phyloP scores from a whole-genome alignment of 805 yeast species.

The Candida boidinii region DNA sequence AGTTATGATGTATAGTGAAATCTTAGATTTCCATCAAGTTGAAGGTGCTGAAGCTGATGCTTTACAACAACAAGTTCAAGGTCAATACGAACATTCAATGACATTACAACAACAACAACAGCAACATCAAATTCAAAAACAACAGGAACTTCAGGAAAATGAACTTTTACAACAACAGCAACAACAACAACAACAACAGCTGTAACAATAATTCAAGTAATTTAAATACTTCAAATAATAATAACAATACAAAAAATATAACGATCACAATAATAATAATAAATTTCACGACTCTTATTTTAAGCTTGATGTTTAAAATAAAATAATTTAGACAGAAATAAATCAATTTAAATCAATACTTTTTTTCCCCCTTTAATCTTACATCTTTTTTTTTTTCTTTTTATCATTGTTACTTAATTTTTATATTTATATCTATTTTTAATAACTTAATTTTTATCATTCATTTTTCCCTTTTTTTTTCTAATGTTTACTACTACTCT shows the following conservation, averaged over 20 bases:
- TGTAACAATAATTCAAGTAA: background rate
- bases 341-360: too few species aligned
- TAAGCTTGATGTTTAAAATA: background rate
- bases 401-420: background rate
- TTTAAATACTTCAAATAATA: background rate
- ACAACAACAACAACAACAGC: constrained; percentile 4
- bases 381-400: background rate
- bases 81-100: constrained; percentile 9
- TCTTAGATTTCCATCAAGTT: constrained; percentile 89
- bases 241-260: too few species aligned
- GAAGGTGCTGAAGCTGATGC: constrained; percentile 28
- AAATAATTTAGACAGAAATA: too few species aligned
- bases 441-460: background rate
- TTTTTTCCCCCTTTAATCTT: background rate
- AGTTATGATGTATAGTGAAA: constrained; percentile 98
- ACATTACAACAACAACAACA: constrained; percentile 1
- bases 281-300: background rate
- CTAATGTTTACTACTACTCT: too few species aligned
- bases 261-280: too few species aligned
- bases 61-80: constrained; percentile 5
- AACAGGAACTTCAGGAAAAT: constrained; percentile 16
- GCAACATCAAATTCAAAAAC: constrained; percentile 16
- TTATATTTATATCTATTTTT: background rate
- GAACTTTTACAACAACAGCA: constrained; percentile 19
- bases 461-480: background rate